Base-by-base conservation (phyloP, 1,284 basidiomycete species). In the Puccinia hordei region DNA sequence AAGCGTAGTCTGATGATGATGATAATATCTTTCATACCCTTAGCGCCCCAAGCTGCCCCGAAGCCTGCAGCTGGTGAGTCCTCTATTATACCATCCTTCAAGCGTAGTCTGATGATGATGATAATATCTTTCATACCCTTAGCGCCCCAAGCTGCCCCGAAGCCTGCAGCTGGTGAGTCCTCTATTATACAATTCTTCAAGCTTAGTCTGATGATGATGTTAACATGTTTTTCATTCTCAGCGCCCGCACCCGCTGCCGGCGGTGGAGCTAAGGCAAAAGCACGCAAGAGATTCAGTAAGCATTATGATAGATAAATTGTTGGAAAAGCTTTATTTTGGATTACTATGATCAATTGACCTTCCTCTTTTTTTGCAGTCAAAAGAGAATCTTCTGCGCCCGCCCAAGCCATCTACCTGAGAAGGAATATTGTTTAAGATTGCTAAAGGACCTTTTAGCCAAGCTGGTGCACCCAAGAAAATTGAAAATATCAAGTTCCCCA, bases 371-470 rank as follows among this genome's bases (percentile, higher is more conserved):
- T 53, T 38, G 5, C n/a, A 73, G 71, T 22, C n/a, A 73, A 33
- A 73, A n/a, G 41, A 57, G 24, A n/a, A 15, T 51, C 68, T 2
- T 59, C 8, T 9, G 53, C 41, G 57, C 10, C 33, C 53, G 6
- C 78, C n/a, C 8, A 80, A 61, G 27, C 22, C 17, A 3, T 59
- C 78, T 15, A 80, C 78, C 22, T 38, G 12, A 17, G 57, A 80
- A 27, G 78, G 78, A 12, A 80, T 73, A 27, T 17, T 35, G 19
- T 66, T 22, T 22, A 69, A 80, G 24, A 73, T 72, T 55, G 55
- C 69, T 0, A 80, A 69, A 9, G 78, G 69, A 35, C 78, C 78
- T 53, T 57, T 80, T 27, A 69, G 78, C 6, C 78, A 80, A 72
- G 78, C 78, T 12, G 78, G 73, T 72, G 35, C 61, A 4, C 78